A percentile compares a stretch with the other conserved stretches of the same genome.
Evolutionary conservation across 306 rosid genomes (phyloP).

Genomic region (Cucumis hystrix): DNA sequence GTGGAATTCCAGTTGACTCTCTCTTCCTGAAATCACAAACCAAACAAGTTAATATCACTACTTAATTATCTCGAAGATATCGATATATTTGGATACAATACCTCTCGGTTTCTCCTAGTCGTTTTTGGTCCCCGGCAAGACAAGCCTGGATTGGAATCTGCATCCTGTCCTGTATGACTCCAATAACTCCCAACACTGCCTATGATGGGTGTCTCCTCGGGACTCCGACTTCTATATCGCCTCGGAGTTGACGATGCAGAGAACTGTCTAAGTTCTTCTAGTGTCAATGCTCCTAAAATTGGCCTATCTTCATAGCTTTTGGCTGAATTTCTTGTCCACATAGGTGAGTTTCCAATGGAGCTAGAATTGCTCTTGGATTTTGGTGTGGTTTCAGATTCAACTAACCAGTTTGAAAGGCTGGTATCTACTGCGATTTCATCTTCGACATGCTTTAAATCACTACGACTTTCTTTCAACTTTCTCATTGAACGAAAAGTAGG

Average conservation of each 20-base stretch:
- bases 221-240: slow-evolving; percentile 28
- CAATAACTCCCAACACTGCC: slow-evolving; percentile 83
- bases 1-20: slow-evolving; percentile 14
- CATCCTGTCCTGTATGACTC: slow-evolving; percentile 41
- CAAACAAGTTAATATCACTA: not conserved
- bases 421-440: slow-evolving; percentile 39
- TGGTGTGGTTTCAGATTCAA: slow-evolving; percentile 38
- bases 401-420: slow-evolving; percentile 84
- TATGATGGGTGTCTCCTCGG: slow-evolving; percentile 33
- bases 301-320: slow-evolving; percentile 35
- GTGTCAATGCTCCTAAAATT: slow-evolving; percentile 46
- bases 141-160: slow-evolving; percentile 22
- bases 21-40: slow-evolving; percentile 23
- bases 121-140: slow-evolving; percentile 5
- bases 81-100: not conserved
- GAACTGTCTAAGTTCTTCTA: slow-evolving; percentile 32
- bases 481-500: slow-evolving; percentile 16
- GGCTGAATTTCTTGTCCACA: slow-evolving; percentile 20
- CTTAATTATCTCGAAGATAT: not conserved
- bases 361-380: slow-evolving; percentile 10
- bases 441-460: slow-evolving; percentile 5
- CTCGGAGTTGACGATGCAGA: slow-evolving; percentile 25
- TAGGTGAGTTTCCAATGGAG: slow-evolving; percentile 22
- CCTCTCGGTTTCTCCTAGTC: slow-evolving; percentile 13
- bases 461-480: slow-evolving; percentile 9